Percentiles rank a stretch among this genome's conserved stretches.
phyloP scores from a whole-genome alignment of 164 flowering plant species.

The Aristolochia californica region DNA sequence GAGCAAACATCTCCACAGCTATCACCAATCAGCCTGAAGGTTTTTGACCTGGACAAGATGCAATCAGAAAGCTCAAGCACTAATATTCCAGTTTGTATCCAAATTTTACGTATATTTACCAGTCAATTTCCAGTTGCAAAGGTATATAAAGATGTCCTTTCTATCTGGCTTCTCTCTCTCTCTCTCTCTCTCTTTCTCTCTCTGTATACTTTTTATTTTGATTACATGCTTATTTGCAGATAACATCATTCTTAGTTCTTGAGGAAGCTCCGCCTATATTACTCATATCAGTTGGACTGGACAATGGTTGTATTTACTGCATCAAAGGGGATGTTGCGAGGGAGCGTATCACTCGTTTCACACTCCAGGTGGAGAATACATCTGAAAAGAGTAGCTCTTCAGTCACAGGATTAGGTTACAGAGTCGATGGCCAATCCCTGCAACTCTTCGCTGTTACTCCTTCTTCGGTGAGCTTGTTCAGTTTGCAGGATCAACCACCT shows the following conservation, averaged over 20 bases:
- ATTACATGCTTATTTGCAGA: conserved; percentile 31
- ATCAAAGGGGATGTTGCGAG: conserved; percentile 97
- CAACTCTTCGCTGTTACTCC: conserved; percentile 87
- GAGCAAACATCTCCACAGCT: conserved; percentile 63
- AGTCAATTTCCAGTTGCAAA: conserved; percentile 86
- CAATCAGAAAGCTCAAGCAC: conserved; percentile 81
- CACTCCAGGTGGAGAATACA: conserved; percentile 57
- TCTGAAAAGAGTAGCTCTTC: conserved; percentile 39
- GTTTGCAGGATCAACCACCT: conserved; percentile 65
- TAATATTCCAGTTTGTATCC: conserved; percentile 67
- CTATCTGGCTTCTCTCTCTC: background rate
- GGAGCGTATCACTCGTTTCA: conserved; percentile 83
- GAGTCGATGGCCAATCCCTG: conserved; percentile 75
- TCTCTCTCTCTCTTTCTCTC: background rate
- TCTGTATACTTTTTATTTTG: background rate
- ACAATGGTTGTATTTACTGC: conserved; percentile 82
- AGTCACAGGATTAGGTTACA: conserved; percentile 76
- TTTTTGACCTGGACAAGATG: conserved; percentile 88
- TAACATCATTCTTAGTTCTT: conserved; percentile 74
- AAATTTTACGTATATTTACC: conserved; percentile 81
- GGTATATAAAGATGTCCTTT: conserved; percentile 26
- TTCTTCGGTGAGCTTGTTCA: conserved; percentile 69
- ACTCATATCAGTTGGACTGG: conserved; percentile 76
- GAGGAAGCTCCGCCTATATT: conserved; percentile 95
- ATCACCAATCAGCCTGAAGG: conserved; percentile 70